phyloP scores from a whole-genome alignment of 371 early-diverging fungal genomes.

The Saksenaea oblongispora region DNA sequence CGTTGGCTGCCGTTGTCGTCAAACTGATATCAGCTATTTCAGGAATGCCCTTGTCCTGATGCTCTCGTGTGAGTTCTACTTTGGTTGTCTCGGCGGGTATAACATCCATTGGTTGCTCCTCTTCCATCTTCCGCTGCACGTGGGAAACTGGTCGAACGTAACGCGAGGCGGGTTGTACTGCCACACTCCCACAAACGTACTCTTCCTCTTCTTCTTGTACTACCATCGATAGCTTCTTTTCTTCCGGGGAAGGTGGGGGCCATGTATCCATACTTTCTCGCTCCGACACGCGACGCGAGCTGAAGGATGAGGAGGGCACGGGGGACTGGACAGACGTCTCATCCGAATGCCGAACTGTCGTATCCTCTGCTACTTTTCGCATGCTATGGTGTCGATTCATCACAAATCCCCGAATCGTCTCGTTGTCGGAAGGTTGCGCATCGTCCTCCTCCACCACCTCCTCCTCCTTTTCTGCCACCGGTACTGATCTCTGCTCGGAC shows the following conservation, averaged over 20 bases:
- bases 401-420: not conserved
- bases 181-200: slow-evolving; percentile 17
- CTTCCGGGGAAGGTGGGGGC: slow-evolving; percentile 17
- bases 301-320: slow-evolving; percentile 17
- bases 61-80: not conserved
- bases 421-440: not conserved
- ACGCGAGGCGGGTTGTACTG: slow-evolving; percentile 20
- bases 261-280: slow-evolving; percentile 26
- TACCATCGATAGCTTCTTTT: not conserved
- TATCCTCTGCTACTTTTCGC: not conserved
- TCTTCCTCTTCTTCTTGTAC: not conserved
- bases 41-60: not conserved
- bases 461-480: not conserved
- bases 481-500: not conserved
- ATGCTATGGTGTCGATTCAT: not conserved
- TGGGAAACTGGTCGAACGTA: slow-evolving; percentile 15
- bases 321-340: slow-evolving; percentile 11
- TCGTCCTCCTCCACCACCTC: not conserved
- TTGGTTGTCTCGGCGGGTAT: not conserved
- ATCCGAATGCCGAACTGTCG: not conserved
- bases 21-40: not conserved
- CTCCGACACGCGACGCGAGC: slow-evolving; percentile 12
- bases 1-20: not conserved
- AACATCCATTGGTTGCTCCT: not conserved
- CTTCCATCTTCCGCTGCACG: not conserved